Evolutionary conservation across 257 asterid genomes (phyloP).

Genomic region (Solanum arcanum): DNA sequence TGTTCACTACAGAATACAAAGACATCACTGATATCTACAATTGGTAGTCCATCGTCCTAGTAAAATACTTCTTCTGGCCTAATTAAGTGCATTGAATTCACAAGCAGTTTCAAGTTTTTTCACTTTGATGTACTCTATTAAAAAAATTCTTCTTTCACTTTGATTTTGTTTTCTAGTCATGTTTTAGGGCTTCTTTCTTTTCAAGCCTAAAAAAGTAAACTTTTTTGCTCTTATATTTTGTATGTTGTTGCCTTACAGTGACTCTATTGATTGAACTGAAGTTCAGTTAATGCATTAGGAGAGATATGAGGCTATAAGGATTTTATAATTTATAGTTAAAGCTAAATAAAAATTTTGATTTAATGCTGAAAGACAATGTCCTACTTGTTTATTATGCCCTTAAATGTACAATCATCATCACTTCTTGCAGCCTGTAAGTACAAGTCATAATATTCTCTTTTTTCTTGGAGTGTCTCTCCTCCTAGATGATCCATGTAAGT

Average conservation of each 20-base stretch:
- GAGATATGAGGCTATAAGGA: not conserved
- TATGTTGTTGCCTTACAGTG: not conserved
- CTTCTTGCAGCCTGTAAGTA: not conserved
- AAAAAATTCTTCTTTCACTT: not conserved
- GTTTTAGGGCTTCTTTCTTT: not conserved
- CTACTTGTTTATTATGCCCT: not conserved
- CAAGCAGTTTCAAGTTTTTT: not conserved
- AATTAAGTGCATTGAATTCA: not conserved
- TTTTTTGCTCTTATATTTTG: not conserved
- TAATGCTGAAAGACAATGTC: not conserved
- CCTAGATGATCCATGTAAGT: not conserved
- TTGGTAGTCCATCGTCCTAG: slow-evolving; percentile 40
- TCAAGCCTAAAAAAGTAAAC: not conserved
- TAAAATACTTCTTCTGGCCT: not conserved
- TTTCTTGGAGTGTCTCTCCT: not conserved
- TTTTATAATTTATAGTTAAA: not conserved
- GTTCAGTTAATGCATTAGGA: not conserved
- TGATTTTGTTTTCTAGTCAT: not conserved
- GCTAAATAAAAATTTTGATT: not conserved
- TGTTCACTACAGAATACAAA: slow-evolving; percentile 63
- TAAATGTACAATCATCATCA: not conserved
- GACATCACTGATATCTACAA: slow-evolving; percentile 81
- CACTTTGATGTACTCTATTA: not conserved
- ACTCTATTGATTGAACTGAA: not conserved
- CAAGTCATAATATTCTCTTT: not conserved